Base-by-base conservation (phyloP, 2,329 filamentous ascomycete species). In the Trichoderma asperellum region DNA sequence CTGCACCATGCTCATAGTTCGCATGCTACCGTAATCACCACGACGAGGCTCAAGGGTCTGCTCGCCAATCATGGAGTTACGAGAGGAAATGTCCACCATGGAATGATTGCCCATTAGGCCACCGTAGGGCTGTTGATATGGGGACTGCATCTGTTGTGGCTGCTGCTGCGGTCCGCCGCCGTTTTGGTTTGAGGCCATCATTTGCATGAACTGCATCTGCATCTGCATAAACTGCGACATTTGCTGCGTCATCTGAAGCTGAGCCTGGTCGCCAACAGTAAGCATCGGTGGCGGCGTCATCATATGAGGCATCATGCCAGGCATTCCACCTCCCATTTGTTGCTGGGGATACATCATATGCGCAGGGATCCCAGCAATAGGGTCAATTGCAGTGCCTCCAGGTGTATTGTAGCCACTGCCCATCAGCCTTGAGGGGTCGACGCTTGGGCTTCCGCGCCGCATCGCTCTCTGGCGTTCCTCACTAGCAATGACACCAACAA, bases 201-300 rank as follows among this genome's bases (percentile, higher is more conserved):
- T 91, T 75, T 94, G 91, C 91, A 96, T 95, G 81, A 94, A 94
- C 77, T 96, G 92, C 91, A 96, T 94, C 78, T 97, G 93, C 90
- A 96, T 93, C 77, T 94, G 91, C 91, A 95, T 94, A 81, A 95
- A 94, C 75, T 93, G 90, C 68, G 88, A 87, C 92, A 95, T 94
- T 76, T 94, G 91, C 76, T 93, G 91, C 7, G 88, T 91, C 85
- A 96, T 91, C 73, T 94, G 90, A 53, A 94, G 85, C 74, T 95
- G 92, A 34, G 90, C 89, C 77, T 92, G 91, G 71, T 93, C 91
- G 27, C 87, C 87, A 2, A 89, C 83, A 18, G 86, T 87, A 56
- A 90, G 77, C 78, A 81, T 43, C 6, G 40, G 79, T 29, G 77
- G 81, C 72, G 80, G 80, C 27, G 80, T 81, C 82, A 85, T 84